phyloP scores from a whole-genome alignment of 2,329 filamentous ascomycete genomes.

The Colletotrichum tropicicola region DNA sequence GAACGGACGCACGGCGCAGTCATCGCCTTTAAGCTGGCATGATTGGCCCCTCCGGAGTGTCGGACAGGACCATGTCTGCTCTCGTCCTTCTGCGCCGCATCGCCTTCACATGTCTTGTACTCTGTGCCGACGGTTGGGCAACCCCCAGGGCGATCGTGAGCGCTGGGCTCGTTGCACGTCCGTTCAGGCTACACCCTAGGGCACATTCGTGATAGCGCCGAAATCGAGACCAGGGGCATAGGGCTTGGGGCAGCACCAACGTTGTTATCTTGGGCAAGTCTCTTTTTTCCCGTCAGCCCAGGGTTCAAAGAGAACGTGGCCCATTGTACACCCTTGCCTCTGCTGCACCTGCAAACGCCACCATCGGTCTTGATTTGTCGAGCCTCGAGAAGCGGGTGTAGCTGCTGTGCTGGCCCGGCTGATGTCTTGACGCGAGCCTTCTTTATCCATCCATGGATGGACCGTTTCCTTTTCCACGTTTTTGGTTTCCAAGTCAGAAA shows the following conservation, averaged over 20 bases:
- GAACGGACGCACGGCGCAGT: not conserved
- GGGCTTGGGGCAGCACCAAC: slow-evolving; percentile 8
- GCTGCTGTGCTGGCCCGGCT: not conserved
- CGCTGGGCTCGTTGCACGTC: not conserved
- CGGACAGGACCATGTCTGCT: not conserved
- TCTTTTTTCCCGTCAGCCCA: not conserved
- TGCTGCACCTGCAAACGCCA: not conserved
- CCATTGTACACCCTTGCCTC: not conserved
- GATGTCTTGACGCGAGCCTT: too few relatives aligned
- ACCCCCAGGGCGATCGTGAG: not conserved
- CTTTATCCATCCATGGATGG: too few relatives aligned
- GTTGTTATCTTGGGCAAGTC: not conserved
- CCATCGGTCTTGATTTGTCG: not conserved
- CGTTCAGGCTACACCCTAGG: not conserved
- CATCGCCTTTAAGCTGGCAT: not conserved
- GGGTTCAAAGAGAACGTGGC: not conserved
- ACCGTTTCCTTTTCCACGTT: not conserved
- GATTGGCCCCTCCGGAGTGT: not conserved
- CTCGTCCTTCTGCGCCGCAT: not conserved
- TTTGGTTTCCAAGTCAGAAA: too few relatives aligned
- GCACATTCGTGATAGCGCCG: slow-evolving; percentile 3
- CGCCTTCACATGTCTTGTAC: slow-evolving; percentile 2
- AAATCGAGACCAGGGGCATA: slow-evolving; percentile 7
- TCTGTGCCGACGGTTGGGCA: not conserved
- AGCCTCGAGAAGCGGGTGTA: not conserved